Evolutionary conservation across 192 early-diverging fungal genomes (phyloP).

Genomic region (Rhizophlyctis rosea): DNA sequence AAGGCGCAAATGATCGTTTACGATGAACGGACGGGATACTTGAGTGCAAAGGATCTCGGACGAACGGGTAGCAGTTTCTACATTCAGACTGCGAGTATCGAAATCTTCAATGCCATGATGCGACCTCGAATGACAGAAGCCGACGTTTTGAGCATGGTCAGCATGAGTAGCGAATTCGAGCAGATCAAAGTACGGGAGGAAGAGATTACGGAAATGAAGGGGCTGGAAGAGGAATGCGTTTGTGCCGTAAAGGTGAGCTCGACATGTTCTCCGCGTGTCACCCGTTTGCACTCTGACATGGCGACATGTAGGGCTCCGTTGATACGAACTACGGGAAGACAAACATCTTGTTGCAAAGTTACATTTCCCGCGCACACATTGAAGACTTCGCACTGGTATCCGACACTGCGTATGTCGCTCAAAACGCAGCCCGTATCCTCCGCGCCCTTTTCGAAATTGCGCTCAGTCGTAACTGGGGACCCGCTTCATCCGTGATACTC

Average conservation of each 20-base stretch:
- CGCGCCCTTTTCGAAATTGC: slow-evolving; percentile 96
- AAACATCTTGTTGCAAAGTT: slow-evolving; percentile 89
- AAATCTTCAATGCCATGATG: slow-evolving; percentile 82
- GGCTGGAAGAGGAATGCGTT: slow-evolving; percentile 68
- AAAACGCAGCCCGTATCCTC: slow-evolving; percentile 90
- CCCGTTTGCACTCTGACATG: not conserved
- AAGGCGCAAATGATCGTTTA: slow-evolving; percentile 93
- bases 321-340: slow-evolving; percentile 88
- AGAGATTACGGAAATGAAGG: slow-evolving; percentile 80
- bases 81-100: slow-evolving; percentile 82
- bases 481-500: slow-evolving; percentile 70
- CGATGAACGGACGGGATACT: slow-evolving; percentile 74
- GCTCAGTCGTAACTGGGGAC: slow-evolving; percentile 85
- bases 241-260: slow-evolving; percentile 77
- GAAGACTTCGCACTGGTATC: slow-evolving; percentile 96
- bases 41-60: slow-evolving; percentile 88
- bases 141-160: slow-evolving; percentile 86
- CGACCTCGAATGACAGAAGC: slow-evolving; percentile 89
- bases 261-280: not conserved
- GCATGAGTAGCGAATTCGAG: slow-evolving; percentile 89
- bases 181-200: slow-evolving; percentile 88
- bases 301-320: slow-evolving; percentile 57
- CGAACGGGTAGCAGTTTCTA: slow-evolving; percentile 93
- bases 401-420: slow-evolving; percentile 89
- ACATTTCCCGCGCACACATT: slow-evolving; percentile 71